Evolutionary conservation across 441 rosid genomes (phyloP).

Genomic region (Sinapis alba): DNA sequence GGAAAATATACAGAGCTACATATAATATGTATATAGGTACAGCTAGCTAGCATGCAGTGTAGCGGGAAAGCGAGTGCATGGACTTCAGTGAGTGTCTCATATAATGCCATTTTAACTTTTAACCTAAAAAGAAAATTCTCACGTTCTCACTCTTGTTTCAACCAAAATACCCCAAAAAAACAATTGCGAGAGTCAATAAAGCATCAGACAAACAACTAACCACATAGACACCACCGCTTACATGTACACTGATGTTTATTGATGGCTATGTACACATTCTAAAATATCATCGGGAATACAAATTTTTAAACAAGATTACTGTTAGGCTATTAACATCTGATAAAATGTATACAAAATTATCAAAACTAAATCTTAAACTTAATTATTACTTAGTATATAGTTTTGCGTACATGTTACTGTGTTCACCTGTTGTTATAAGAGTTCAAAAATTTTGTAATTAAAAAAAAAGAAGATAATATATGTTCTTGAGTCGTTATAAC

Average conservation of each 20-base stretch:
- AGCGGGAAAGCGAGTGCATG: slow-evolving; percentile 42
- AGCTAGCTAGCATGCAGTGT: slow-evolving; percentile 42
- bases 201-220: slow-evolving; percentile 40
- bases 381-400: neutral
- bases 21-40: slow-evolving; percentile 1
- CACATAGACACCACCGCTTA: slow-evolving; percentile 39
- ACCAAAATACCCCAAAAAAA: slow-evolving; percentile 21
- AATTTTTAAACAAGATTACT: neutral
- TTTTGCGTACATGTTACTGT: neutral
- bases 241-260: slow-evolving; percentile 15
- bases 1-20: neutral
- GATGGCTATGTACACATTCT: slow-evolving; percentile 27
- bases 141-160: slow-evolving; percentile 28
- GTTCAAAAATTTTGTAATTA: neutral
- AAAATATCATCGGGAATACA: slow-evolving; percentile 1
- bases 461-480: neutral
- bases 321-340: neutral
- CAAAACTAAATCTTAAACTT: neutral
- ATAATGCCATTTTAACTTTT: slow-evolving; percentile 38
- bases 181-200: slow-evolving; percentile 35
- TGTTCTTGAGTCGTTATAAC: slow-evolving; percentile 11
- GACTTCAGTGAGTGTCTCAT: slow-evolving; percentile 40
- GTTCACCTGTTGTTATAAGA: neutral
- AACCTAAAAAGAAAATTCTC: slow-evolving; percentile 32
- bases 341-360: neutral